Base-by-base conservation (phyloP, 257 asterid species). In the Leptodermis oblonga region DNA sequence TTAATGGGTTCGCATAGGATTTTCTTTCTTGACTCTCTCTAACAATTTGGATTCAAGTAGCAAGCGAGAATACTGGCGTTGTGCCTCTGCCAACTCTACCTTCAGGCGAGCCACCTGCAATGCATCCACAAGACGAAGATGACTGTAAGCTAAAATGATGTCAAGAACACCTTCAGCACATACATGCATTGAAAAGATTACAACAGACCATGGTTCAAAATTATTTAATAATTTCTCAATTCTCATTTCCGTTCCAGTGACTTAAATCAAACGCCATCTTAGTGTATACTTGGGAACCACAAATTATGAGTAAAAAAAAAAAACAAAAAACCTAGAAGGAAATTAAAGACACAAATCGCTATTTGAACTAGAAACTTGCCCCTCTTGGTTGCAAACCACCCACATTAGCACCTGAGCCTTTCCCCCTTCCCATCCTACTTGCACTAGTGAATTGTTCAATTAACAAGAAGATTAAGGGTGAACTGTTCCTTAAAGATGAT, bases 101-200 rank as follows among this genome's bases (percentile, higher is more conserved):
- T 45, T 49, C 61, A 75, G 63, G 10, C 71, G 67, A 30, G 72
- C 62, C 17, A 49, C 79, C 79, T 75, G 61, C 28, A 39, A 33
- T 17, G 70, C 59, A 65, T 39, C 43, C n/a, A 39, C 59, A 26
- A 49, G 11, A 26, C 9, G 30, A 54, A 18, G 3, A 37, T 34
- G 33, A 30, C 3, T 7, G 13, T 65, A 17, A 67, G 45, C 17
- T 37, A 39, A 30, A 15, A 54, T 12, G 17, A 64, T 26, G 37
- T 6, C 5, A 53, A 64, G 23, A n/a, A 49, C 31, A 18, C 26
- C 3, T 23, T 42, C 41, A 28, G 22, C 22, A 17, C 11, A 67
- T 48, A 34, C 31, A n/a, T 49, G 28, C 46, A 49, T 48, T 28
- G 17, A 46, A 11, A 17, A 3, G 33, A 61, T 61, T 60, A 34